Conservation (phyloP, 1,284 basidiomycete species). For the Athelia psychrophila region DNA sequence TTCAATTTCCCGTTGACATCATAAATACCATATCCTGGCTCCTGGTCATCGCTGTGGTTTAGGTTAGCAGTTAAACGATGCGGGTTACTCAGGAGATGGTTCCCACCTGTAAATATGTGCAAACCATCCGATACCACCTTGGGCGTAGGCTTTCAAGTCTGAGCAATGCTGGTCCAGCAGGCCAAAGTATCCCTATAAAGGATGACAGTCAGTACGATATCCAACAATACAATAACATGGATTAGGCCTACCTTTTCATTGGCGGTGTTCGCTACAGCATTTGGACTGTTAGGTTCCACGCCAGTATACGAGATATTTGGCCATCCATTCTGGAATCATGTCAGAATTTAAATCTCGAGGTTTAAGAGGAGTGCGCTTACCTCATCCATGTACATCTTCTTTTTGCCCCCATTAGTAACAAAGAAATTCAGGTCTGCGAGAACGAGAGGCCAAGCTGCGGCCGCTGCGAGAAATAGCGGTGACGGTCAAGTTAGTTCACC, state of each 20-base stretch:
- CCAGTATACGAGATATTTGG: constrained; percentile 56
- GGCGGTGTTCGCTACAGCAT: constrained; percentile 51
- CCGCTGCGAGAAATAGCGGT: constrained; percentile 30
- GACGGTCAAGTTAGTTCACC: background rate
- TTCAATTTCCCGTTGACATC: constrained; percentile 44
- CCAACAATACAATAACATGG: background rate
- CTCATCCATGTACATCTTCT: constrained; percentile 73
- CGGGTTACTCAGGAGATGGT: too few relatives aligned
- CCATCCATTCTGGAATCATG: constrained; percentile 61
- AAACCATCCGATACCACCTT: constrained; percentile 45
- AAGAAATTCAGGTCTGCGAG: constrained; percentile 61
- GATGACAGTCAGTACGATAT: constrained; percentile 3
- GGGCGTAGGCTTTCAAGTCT: constrained; percentile 28
- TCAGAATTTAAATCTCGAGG: background rate
- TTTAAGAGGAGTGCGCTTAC: constrained; percentile 30
- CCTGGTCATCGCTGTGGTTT: constrained; percentile 16
- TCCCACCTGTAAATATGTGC: constrained; percentile 22
- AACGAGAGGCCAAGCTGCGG: constrained; percentile 62
- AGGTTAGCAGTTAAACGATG: too few relatives aligned
- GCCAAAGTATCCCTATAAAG: constrained; percentile 28
- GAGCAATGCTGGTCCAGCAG: constrained; percentile 34
- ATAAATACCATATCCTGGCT: constrained; percentile 71
- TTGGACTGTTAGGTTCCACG: constrained; percentile 53
- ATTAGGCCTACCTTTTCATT: constrained; percentile 50
- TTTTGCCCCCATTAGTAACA: constrained; percentile 51